Percentiles rank a stretch among this genome's conserved stretches.
Conservation (phyloP, 352 stramenopile genomes). For the Globisporangium middletonii region DNA sequence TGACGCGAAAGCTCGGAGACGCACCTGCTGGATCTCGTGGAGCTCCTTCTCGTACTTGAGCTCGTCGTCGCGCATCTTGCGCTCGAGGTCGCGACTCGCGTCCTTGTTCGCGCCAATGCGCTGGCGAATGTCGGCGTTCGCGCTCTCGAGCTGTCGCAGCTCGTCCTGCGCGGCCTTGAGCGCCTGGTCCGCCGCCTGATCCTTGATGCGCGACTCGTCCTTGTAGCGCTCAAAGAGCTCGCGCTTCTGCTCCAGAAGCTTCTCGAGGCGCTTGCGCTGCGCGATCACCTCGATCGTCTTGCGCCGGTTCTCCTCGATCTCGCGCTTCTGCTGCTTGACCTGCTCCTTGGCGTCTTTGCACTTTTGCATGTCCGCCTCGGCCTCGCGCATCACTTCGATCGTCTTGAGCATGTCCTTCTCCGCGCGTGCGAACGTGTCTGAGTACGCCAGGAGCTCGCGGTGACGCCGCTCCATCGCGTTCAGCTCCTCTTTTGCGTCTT, state of each 20-base stretch:
- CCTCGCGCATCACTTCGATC: slow-evolving; percentile 53
- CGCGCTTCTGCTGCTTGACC: slow-evolving; percentile 44
- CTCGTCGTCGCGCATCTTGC: slow-evolving; percentile 61
- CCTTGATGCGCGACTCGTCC: slow-evolving; percentile 55
- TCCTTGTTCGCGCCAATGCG: slow-evolving; percentile 48
- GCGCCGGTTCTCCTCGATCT: slow-evolving; percentile 46
- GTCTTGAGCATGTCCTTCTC: slow-evolving; percentile 68
- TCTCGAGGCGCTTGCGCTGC: slow-evolving; percentile 66
- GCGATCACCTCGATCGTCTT: slow-evolving; percentile 49
- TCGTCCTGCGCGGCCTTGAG: slow-evolving; percentile 47
- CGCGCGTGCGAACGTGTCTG: slow-evolving; percentile 58
- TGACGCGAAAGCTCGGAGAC: background rate
- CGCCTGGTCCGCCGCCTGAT: slow-evolving; percentile 51
- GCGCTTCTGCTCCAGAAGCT: slow-evolving; percentile 63
- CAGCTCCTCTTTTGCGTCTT: slow-evolving; percentile 64
- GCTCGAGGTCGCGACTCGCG: slow-evolving; percentile 49
- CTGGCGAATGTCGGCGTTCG: slow-evolving; percentile 42
- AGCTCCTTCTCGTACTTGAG: slow-evolving; percentile 59
- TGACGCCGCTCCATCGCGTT: slow-evolving; percentile 57
- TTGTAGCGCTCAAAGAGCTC: slow-evolving; percentile 62
- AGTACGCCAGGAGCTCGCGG: slow-evolving; percentile 47
- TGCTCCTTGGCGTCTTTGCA: slow-evolving; percentile 72
- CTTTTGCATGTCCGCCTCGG: slow-evolving; percentile 53
- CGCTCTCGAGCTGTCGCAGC: slow-evolving; percentile 42
- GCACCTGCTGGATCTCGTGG: slow-evolving; percentile 53